Conservation (phyloP, 306 rosid genomes). For the Vachellia collinsii region DNA sequence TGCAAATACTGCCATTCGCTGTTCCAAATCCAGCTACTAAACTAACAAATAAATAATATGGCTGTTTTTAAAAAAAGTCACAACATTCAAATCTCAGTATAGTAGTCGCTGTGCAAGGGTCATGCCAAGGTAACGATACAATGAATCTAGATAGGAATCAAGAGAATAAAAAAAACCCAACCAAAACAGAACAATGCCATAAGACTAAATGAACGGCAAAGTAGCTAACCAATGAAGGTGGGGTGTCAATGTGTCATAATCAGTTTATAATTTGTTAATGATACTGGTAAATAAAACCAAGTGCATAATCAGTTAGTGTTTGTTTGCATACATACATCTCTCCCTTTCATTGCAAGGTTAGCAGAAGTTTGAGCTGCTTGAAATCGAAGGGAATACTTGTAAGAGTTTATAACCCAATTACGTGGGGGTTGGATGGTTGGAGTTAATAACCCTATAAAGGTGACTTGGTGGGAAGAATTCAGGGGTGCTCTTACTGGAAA, state of each 20-base stretch:
- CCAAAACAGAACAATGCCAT: constrained; percentile 2
- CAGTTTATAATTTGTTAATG: constrained; percentile 16
- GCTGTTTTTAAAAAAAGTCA: constrained; percentile 13
- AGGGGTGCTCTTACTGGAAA: constrained; percentile 47
- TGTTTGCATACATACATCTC: neutral
- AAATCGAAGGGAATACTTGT: constrained; percentile 26
- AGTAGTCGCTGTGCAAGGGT: constrained; percentile 22
- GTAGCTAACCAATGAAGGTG: constrained; percentile 41
- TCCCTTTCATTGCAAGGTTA: neutral
- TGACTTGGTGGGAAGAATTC: constrained; percentile 45
- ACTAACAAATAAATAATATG: neutral
- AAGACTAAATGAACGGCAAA: neutral
- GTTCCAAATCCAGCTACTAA: constrained; percentile 31
- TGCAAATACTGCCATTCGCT: constrained; percentile 31
- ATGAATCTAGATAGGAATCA: constrained; percentile 33
- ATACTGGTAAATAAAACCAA: constrained; percentile 22
- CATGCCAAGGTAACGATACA: neutral
- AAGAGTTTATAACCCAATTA: constrained; percentile 22
- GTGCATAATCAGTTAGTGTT: constrained; percentile 12
- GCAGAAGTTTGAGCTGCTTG: constrained; percentile 9
- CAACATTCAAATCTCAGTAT: constrained; percentile 25
- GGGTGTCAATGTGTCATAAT: constrained; percentile 44
- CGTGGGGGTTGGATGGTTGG: constrained; percentile 19
- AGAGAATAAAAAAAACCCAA: constrained; percentile 9
- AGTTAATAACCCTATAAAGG: neutral